Conservation (phyloP, 2,329 filamentous ascomycete genomes). For the Monilinia vaccinii-corymbosi region DNA sequence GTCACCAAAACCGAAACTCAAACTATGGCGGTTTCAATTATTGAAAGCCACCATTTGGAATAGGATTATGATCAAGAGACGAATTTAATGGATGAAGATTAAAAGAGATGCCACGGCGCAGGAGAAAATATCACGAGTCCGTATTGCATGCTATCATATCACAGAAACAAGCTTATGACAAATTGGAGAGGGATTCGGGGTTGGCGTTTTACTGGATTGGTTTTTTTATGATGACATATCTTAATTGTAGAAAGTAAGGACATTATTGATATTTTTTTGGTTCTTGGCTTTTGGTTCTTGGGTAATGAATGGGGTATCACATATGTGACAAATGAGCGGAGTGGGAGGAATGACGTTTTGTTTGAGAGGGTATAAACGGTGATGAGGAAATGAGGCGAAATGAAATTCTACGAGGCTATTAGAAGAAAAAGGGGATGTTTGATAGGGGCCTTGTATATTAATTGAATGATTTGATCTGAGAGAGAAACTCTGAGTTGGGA, state of each 20-base stretch:
- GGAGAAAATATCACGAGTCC: not conserved
- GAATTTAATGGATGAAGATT: not conserved
- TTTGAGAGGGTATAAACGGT: not conserved
- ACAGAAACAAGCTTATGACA: not conserved
- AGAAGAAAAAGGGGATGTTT: not conserved
- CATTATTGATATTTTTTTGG: not conserved
- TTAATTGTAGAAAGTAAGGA: not conserved
- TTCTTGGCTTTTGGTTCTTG: not conserved
- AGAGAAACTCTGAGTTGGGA: too few species aligned
- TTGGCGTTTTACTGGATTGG: conserved; percentile 8
- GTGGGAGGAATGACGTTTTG: not conserved
- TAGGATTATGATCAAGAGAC: not conserved
- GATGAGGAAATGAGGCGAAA: not conserved
- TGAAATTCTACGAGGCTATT: not conserved
- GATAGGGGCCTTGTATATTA: not conserved
- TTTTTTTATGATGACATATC: conserved; percentile 4
- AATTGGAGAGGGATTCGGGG: not conserved
- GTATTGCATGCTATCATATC: not conserved
- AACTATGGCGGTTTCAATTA: conserved; percentile 29
- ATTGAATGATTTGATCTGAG: not conserved
- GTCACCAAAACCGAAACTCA: conserved; percentile 23
- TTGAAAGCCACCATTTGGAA: conserved; percentile 4
- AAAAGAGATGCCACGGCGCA: not conserved
- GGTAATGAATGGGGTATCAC: not conserved
- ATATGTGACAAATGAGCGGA: not conserved